Percentiles rank a stretch among this genome's conserved stretches.
Evolutionary conservation across 2,329 filamentous ascomycete genomes (phyloP).

Genomic region (Juglanconis sp.): DNA sequence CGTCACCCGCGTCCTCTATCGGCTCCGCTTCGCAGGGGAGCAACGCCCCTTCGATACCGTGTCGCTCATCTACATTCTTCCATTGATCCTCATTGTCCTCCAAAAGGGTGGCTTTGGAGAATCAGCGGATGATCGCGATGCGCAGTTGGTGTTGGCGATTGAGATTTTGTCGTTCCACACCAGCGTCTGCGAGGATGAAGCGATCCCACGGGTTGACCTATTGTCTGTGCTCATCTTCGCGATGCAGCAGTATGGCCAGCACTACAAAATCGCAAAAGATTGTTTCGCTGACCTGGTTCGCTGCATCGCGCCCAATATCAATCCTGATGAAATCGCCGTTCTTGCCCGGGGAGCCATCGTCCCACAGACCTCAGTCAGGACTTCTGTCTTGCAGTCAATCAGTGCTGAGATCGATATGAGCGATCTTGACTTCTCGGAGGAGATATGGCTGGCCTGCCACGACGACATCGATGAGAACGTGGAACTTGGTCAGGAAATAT

Average conservation of each 20-base stretch:
- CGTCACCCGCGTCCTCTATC: conserved; percentile 84
- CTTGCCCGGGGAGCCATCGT: conserved; percentile 79
- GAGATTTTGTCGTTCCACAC: conserved; percentile 91
- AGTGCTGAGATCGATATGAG: conserved; percentile 89
- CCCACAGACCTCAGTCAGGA: conserved; percentile 74
- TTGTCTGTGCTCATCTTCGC: conserved; percentile 69
- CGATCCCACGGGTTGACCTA: conserved; percentile 73
- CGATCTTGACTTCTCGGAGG: conserved; percentile 78
- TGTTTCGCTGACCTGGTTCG: conserved; percentile 83
- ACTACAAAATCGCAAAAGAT: conserved; percentile 94
- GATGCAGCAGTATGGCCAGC: conserved; percentile 86
- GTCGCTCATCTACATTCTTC: conserved; percentile 82
- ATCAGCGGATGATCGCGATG: conserved; percentile 74
- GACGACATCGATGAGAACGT: conserved; percentile 87
- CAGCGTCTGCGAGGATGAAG: conserved; percentile 68
- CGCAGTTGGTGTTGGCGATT: conserved; percentile 83
- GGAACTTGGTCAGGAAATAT: conserved; percentile 81
- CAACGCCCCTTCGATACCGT: conserved; percentile 90
- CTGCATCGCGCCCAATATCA: conserved; percentile 80
- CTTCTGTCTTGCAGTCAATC: conserved; percentile 82
- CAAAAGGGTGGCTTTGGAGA: conserved; percentile 74
- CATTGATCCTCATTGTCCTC: conserved; percentile 76
- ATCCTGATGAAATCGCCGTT: conserved; percentile 65
- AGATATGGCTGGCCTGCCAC: conserved; percentile 91
- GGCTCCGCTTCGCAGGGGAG: conserved; percentile 84